These are phyloP conservation scores for Lotus japonicus DNA, from an alignment of 306 rosid genomes.

Conservation along the genomic window DNA sequence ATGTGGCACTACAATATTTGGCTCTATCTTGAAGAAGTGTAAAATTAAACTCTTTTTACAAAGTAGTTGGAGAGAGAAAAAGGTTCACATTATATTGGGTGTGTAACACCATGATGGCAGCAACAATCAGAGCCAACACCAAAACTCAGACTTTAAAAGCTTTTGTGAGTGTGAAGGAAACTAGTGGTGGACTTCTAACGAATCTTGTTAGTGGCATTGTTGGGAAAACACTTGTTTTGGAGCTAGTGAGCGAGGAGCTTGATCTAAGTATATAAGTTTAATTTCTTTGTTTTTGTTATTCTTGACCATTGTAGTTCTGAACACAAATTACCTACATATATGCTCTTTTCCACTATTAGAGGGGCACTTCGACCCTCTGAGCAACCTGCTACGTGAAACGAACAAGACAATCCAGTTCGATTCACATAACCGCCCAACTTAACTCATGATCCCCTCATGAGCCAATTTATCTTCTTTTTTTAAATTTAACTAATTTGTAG, in stretches of 20 bases:
- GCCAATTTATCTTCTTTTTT: too few relatives aligned
- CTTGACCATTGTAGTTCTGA: too few relatives aligned
- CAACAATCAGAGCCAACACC: background rate
- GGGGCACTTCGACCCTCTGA: too few relatives aligned
- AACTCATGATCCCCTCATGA: too few relatives aligned
- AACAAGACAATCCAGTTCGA: too few relatives aligned
- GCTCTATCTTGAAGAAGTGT: background rate
- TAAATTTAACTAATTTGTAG: too few relatives aligned
- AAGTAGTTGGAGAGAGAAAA: background rate
- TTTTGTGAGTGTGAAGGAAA: slow-evolving; percentile 7
- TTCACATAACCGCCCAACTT: too few relatives aligned
- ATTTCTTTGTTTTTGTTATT: background rate
- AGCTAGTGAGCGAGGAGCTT: slow-evolving; percentile 26
- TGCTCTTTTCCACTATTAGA: too few relatives aligned
- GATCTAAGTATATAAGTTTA: slow-evolving; percentile 28
- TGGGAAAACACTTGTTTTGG: slow-evolving; percentile 24
- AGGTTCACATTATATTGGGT: too few relatives aligned
- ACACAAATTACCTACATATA: too few relatives aligned
- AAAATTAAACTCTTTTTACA: background rate
- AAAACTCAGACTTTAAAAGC: background rate
- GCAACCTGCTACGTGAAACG: too few relatives aligned
- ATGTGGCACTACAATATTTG: background rate
- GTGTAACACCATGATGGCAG: too few relatives aligned
- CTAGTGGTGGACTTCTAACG: background rate
- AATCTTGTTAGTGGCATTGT: slow-evolving; percentile 10